A percentile compares a stretch with the other conserved stretches of the same genome.
These are phyloP conservation scores for Spergularia bocconei DNA, from an alignment of 148 eudicot genomes.

Conservation along the genomic window DNA sequence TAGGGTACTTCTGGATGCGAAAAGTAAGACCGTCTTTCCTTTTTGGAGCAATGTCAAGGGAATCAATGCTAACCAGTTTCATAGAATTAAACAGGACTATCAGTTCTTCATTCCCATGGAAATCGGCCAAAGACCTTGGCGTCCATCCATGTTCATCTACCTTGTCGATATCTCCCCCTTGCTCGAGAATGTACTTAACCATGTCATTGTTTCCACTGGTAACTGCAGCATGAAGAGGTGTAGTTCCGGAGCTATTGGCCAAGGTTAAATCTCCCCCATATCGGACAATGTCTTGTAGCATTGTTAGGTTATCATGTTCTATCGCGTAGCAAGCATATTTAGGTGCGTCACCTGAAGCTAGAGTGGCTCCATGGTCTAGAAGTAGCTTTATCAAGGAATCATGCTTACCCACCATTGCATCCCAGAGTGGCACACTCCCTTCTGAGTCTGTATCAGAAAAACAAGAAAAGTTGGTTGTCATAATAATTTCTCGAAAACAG, in stretches of 20 bases:
- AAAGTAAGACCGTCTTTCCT: conserved; percentile 24
- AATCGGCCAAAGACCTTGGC: conserved; percentile 59
- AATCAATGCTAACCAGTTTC: conserved; percentile 21
- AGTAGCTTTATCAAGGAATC: conserved; percentile 48
- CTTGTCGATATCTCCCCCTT: conserved; percentile 64
- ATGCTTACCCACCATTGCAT: conserved; percentile 55
- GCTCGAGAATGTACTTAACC: conserved; percentile 53
- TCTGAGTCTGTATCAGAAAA: conserved; percentile 53
- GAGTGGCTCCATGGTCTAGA: conserved; percentile 46
- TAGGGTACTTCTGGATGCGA: conserved; percentile 40
- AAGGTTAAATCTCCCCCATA: conserved; percentile 55
- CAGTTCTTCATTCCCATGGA: conserved; percentile 65
- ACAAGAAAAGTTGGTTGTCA: background rate
- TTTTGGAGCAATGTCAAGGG: conserved; percentile 18
- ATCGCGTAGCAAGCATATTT: conserved; percentile 55
- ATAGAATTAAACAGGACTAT: conserved; percentile 39
- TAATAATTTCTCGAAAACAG: background rate
- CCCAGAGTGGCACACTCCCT: conserved; percentile 86
- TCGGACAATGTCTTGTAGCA: conserved; percentile 50
- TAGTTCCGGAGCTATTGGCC: conserved; percentile 42
- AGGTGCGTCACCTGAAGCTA: conserved; percentile 54
- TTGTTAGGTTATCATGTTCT: conserved; percentile 49
- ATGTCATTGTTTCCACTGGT: conserved; percentile 45
- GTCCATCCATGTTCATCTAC: conserved; percentile 64
- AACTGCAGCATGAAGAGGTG: conserved; percentile 73